phyloP scores from a whole-genome alignment of 345 rosid genomes.

The Corymbia maculata region DNA sequence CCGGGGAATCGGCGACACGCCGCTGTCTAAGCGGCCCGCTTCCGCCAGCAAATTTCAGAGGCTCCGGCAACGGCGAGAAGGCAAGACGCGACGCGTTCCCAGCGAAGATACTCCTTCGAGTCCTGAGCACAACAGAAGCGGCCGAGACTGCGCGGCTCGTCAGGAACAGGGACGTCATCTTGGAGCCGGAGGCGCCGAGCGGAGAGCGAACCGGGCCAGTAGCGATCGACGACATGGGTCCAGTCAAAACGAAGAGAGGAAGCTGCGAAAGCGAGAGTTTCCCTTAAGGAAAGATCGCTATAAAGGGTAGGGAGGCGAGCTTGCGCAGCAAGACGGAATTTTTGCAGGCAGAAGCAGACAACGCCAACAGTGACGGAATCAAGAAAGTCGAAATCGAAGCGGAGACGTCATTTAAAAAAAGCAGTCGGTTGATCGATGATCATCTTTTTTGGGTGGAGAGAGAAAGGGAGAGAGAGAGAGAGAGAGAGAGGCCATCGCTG shows the following conservation, averaged over 20 bases:
- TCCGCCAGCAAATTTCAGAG: conserved; percentile 9
- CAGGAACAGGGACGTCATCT: conserved; percentile 18
- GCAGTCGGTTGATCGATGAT: background rate
- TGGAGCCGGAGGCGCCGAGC: background rate
- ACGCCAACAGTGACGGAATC: background rate
- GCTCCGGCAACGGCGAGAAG: conserved; percentile 17
- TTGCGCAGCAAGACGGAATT: too few relatives aligned
- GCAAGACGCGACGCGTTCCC: conserved; percentile 3
- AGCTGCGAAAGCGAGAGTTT: background rate
- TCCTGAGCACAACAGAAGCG: background rate
- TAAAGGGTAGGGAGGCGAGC: background rate
- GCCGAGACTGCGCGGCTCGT: conserved; percentile 5
- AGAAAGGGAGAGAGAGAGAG: background rate
- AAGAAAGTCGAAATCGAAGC: background rate
- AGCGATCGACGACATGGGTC: background rate
- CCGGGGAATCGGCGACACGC: conserved; percentile 3
- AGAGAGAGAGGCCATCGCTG: background rate
- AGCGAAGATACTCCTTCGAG: conserved; percentile 2
- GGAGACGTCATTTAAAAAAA: background rate
- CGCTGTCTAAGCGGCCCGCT: conserved; percentile 6
- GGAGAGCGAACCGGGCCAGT: conserved; percentile 6
- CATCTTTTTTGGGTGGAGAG: background rate
- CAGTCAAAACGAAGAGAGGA: background rate
- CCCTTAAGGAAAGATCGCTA: background rate
- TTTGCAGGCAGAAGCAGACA: background rate